Evolutionary conservation across 768 basidiomycete genomes (phyloP).

Genomic region (Austroboletus festivus): DNA sequence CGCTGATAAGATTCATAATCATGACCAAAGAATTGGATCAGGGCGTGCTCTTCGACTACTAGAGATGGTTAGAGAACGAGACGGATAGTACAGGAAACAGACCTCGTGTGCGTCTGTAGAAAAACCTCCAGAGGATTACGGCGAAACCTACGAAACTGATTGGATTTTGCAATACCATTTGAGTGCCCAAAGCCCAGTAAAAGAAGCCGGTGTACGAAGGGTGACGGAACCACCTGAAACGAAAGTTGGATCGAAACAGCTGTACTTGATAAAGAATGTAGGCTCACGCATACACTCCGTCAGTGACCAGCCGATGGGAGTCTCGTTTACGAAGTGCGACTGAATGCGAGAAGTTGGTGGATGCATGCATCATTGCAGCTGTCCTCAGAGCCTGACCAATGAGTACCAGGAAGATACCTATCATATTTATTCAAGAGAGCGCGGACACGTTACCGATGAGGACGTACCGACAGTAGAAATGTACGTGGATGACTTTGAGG

Average conservation of each 20-base stretch:
- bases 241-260: neutral
- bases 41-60: conserved; percentile 74
- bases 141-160: conserved; percentile 65
- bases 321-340: conserved; percentile 74
- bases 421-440: conserved; percentile 1
- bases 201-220: conserved; percentile 97
- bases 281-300: conserved; percentile 84
- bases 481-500: conserved; percentile 56
- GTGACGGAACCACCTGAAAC: conserved; percentile 61
- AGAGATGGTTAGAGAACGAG: conserved; percentile 4
- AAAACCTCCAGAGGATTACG: conserved; percentile 80
- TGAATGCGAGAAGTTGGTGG: conserved; percentile 88
- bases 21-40: conserved; percentile 87
- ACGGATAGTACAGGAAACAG: conserved; percentile 27
- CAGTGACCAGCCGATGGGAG: conserved; percentile 77
- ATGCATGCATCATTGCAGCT: conserved; percentile 94
- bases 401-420: conserved; percentile 65
- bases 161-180: conserved; percentile 86
- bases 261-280: neutral
- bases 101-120: conserved; percentile 78
- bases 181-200: conserved; percentile 96
- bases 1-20: conserved; percentile 77
- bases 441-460: neutral
- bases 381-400: conserved; percentile 80
- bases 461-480: conserved; percentile 57